phyloP scores from a whole-genome alignment of 73 alveolate genomes.

The Paramecium biaurelia region DNA sequence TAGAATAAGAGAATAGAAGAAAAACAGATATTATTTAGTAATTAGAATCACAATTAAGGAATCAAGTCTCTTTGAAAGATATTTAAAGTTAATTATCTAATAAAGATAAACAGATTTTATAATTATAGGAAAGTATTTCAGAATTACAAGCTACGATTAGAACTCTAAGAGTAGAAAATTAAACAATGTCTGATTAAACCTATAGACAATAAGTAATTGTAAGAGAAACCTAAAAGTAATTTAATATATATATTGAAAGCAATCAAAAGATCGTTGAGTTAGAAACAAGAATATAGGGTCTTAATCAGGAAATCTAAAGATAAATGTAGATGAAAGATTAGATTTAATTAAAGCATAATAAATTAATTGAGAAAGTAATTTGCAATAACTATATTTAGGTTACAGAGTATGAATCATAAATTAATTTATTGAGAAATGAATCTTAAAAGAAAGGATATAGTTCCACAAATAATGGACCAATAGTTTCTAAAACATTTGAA shows the following conservation, averaged over 20 bases:
- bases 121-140: neutral
- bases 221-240: constrained; percentile 27
- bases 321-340: neutral
- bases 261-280: neutral
- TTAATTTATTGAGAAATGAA: neutral
- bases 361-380: neutral
- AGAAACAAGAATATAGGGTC: neutral
- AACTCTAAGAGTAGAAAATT: neutral
- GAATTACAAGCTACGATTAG: neutral
- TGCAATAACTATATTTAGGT: constrained; percentile 4
- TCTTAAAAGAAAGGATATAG: neutral
- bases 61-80: neutral
- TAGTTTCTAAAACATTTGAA: neutral
- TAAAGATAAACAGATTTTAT: neutral
- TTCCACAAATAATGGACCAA: neutral
- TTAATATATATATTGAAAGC: neutral
- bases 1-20: neutral
- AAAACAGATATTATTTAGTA: neutral
- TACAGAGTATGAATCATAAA: neutral
- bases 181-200: neutral
- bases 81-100: neutral
- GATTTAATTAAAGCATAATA: neutral
- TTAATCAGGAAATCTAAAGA: neutral
- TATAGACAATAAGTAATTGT: neutral
- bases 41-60: neutral